Evolutionary conservation across 2,329 filamentous ascomycete species (phyloP).

Genomic region (Beauveria varroae): DNA sequence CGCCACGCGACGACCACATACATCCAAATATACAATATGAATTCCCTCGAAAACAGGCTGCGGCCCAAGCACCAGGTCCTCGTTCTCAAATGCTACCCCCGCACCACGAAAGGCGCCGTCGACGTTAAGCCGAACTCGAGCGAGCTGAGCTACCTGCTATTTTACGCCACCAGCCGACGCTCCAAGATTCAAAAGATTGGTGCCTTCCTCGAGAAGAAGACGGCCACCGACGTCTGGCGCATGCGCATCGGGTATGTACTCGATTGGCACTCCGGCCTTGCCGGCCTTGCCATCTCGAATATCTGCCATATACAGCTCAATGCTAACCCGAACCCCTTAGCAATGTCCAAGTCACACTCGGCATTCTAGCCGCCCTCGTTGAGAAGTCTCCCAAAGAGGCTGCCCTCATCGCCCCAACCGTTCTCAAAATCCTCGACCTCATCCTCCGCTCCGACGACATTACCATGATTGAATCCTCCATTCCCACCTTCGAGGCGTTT

Average conservation of each 20-base stretch:
- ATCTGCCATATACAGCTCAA: background rate
- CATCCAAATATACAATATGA: conserved; percentile 36
- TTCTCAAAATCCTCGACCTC: conserved; percentile 76
- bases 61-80: conserved; percentile 96
- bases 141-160: conserved; percentile 93
- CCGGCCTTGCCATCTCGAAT: background rate
- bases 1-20: background rate
- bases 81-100: conserved; percentile 92
- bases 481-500: conserved; percentile 79
- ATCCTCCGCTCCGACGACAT: conserved; percentile 83
- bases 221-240: conserved; percentile 83
- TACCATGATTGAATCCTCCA: conserved; percentile 84
- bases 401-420: conserved; percentile 75
- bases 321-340: conserved; percentile 35
- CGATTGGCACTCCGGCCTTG: background rate
- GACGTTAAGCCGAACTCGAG: conserved; percentile 94
- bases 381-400: conserved; percentile 89
- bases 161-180: conserved; percentile 89
- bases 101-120: conserved; percentile 81
- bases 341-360: conserved; percentile 89
- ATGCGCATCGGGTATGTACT: conserved; percentile 68
- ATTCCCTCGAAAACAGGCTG: conserved; percentile 58
- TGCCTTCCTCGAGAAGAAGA: conserved; percentile 89
- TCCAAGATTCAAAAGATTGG: conserved; percentile 97
- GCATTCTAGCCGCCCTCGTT: conserved; percentile 84